Evolutionary conservation across 495 filamentous ascomycete genomes (phyloP).

Genomic region (Annulohypoxylon maeteangense): DNA sequence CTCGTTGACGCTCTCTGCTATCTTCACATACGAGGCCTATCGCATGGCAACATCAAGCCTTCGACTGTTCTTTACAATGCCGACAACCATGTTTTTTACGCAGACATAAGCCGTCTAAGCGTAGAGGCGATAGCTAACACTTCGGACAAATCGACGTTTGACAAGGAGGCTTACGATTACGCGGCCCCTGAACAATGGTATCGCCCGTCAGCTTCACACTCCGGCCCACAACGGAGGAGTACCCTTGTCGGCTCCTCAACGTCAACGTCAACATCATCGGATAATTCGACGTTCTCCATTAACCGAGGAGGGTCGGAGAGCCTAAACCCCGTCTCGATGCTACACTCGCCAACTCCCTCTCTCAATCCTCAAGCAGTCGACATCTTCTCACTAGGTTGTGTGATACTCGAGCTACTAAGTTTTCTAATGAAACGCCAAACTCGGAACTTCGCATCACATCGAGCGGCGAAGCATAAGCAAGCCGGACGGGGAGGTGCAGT

Average conservation of each 20-base stretch:
- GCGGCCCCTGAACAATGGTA: slow-evolving; percentile 84
- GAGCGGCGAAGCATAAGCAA: slow-evolving; percentile 71
- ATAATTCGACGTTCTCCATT: slow-evolving; percentile 52
- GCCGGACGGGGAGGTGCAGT: slow-evolving; percentile 74
- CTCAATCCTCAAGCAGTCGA: slow-evolving; percentile 67
- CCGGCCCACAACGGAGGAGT: slow-evolving; percentile 43
- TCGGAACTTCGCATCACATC: slow-evolving; percentile 76
- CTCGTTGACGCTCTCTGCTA: slow-evolving; percentile 79
- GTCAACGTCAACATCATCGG: slow-evolving; percentile 47
- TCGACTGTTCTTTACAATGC: slow-evolving; percentile 81
- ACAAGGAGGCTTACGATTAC: slow-evolving; percentile 88
- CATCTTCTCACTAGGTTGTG: slow-evolving; percentile 79
- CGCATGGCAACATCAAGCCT: slow-evolving; percentile 84
- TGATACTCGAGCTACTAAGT: slow-evolving; percentile 75
- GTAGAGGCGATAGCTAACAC: slow-evolving; percentile 54
- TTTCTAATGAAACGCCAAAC: slow-evolving; percentile 78
- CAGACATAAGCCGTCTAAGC: slow-evolving; percentile 72
- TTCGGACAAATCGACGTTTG: slow-evolving; percentile 60
- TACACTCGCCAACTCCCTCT: slow-evolving; percentile 50
- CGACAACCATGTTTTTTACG: slow-evolving; percentile 76
- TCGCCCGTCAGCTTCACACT: slow-evolving; percentile 53
- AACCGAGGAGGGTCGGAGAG: slow-evolving; percentile 45
- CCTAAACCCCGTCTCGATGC: slow-evolving; percentile 43
- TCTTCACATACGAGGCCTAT: slow-evolving; percentile 76
- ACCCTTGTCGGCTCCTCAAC: slow-evolving; percentile 46